Evolutionary conservation across 805 yeast genomes (phyloP).

Genomic region (Candida maesae): DNA sequence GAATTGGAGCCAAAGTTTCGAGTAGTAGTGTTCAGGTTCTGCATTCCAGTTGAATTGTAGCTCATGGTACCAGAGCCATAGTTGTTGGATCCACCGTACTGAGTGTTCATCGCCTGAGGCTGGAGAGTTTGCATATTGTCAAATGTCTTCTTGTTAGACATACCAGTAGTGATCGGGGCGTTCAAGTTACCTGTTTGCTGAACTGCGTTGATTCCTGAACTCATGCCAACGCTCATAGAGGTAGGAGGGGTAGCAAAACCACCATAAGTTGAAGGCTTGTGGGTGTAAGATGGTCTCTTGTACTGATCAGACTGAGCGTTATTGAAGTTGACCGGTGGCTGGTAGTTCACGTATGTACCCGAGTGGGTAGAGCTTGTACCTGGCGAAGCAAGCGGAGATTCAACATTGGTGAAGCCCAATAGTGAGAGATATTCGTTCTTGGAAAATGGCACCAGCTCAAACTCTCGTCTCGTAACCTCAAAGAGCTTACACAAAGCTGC

Average conservation of each 20-base stretch:
- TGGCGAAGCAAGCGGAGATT: slow-evolving; percentile 1
- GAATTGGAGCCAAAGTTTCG: too few species aligned
- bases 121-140: background rate
- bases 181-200: too few species aligned
- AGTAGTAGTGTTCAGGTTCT: too few species aligned
- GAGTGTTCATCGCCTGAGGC: too few species aligned
- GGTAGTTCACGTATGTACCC: background rate
- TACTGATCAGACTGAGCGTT: background rate
- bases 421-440: background rate
- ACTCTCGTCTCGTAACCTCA: background rate
- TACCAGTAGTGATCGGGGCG: too few species aligned
- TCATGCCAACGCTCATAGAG: background rate
- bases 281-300: background rate
- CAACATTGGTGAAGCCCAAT: slow-evolving; percentile 1
- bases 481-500: slow-evolving; percentile 10
- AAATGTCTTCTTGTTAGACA: background rate
- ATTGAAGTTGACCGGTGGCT: background rate
- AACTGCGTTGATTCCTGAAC: too few species aligned
- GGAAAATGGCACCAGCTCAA: background rate
- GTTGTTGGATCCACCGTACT: too few species aligned
- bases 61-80: too few species aligned
- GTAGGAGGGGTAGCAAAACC: background rate
- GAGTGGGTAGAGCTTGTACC: slow-evolving; percentile 1
- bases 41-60: too few species aligned
- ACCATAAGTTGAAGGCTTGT: too few species aligned